Evolutionary conservation across 2,329 filamentous ascomycete species (phyloP).

Genomic region (Teratosphaeria zuluensis): DNA sequence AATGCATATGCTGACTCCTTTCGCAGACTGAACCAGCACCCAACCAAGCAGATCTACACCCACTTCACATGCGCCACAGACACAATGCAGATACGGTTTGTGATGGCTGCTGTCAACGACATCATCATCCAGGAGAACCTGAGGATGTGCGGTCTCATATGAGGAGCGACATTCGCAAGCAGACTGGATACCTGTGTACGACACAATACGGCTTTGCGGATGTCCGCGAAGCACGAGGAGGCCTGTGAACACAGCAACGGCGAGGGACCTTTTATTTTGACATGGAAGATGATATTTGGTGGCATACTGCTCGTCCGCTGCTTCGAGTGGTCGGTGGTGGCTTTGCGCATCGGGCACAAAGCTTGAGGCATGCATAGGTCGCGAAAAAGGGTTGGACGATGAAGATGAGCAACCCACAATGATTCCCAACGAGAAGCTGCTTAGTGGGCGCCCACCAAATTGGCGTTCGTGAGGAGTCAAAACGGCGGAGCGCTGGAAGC

Average conservation of each 20-base stretch:
- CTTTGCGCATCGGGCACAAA: background rate
- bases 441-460: background rate
- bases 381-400: background rate
- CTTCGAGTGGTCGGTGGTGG: background rate
- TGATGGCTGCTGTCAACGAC: constrained; percentile 99
- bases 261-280: background rate
- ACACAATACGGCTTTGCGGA: background rate
- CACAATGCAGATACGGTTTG: constrained; percentile 97
- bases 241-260: background rate
- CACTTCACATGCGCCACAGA: constrained; percentile 99
- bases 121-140: constrained; percentile 99
- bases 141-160: constrained; percentile 92
- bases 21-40: constrained; percentile 75
- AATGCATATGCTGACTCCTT: constrained; percentile 1
- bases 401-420: too few relatives aligned
- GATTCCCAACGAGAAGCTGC: background rate
- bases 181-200: background rate
- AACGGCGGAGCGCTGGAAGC: background rate
- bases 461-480: background rate
- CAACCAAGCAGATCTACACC: constrained; percentile 99
- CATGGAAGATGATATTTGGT: background rate
- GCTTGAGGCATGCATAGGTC: background rate
- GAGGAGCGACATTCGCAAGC: constrained; percentile 22
- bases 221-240: background rate
- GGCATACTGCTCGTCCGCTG: background rate